Evolutionary conservation across 148 eudicot genomes (phyloP).

Genomic region (Rheum nobile): DNA sequence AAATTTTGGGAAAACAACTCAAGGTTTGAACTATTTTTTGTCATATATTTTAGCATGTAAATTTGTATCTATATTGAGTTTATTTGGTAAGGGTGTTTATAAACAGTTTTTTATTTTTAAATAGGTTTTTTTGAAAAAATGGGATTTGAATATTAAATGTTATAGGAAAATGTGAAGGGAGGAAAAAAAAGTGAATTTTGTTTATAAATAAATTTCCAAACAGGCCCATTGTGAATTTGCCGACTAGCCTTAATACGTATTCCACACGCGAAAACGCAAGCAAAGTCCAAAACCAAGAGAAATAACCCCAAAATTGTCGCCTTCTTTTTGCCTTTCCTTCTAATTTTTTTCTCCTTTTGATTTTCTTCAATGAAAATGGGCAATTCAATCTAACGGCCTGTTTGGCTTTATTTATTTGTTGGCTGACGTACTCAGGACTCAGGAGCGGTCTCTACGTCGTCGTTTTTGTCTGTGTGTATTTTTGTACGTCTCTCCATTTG

Average conservation of each 20-base stretch:
- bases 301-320: background rate
- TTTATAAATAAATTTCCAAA: too few relatives aligned
- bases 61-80: too few relatives aligned
- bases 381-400: background rate
- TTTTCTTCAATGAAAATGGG: background rate
- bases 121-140: too few relatives aligned
- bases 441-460: background rate
- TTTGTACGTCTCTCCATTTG: background rate
- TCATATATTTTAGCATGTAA: too few relatives aligned
- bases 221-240: background rate
- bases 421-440: background rate
- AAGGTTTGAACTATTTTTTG: too few relatives aligned
- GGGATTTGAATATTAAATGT: too few relatives aligned
- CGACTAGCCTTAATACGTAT: background rate
- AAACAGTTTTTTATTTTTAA: too few relatives aligned
- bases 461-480: background rate
- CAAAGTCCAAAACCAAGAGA: background rate
- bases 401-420: background rate
- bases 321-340: background rate
- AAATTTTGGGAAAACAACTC: too few relatives aligned
- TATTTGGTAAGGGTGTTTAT: too few relatives aligned
- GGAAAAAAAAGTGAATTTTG: too few relatives aligned
- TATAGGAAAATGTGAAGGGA: too few relatives aligned
- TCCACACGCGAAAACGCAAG: background rate
- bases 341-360: background rate